Percentiles rank a stretch among this genome's conserved stretches.
These are phyloP conservation scores for Ogataea siamensis DNA, from an alignment of 805 yeast genomes.

Conservation along the genomic window DNA sequence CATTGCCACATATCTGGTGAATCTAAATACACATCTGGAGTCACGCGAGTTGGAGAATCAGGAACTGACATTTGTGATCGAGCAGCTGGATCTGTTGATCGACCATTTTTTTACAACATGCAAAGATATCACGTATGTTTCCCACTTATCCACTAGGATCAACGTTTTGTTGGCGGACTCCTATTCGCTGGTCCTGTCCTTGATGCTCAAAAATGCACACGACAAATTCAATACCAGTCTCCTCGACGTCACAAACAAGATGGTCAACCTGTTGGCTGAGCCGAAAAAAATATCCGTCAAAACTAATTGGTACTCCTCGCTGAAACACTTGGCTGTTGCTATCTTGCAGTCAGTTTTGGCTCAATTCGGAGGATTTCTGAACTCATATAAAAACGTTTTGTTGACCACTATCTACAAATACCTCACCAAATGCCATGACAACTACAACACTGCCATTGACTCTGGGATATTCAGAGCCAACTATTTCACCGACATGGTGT, in stretches of 20 bases:
- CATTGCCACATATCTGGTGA: conserved; percentile 20
- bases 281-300: conserved; percentile 32
- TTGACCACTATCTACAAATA: conserved; percentile 33
- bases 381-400: conserved; percentile 29
- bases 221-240: conserved; percentile 33
- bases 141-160: conserved; percentile 26
- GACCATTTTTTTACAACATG: conserved; percentile 22
- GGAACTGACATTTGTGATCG: conserved; percentile 21
- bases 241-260: conserved; percentile 29
- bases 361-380: conserved; percentile 36
- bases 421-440: conserved; percentile 33
- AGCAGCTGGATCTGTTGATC: conserved; percentile 26
- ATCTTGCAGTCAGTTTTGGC: conserved; percentile 31
- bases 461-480: conserved; percentile 31
- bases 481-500: conserved; percentile 32
- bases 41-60: conserved; percentile 15
- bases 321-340: conserved; percentile 32
- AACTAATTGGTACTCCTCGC: conserved; percentile 32
- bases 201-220: conserved; percentile 32
- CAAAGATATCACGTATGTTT: conserved; percentile 22
- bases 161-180: conserved; percentile 27
- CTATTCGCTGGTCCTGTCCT: conserved; percentile 22
- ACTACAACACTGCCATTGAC: conserved; percentile 34
- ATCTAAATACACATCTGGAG: conserved; percentile 15
- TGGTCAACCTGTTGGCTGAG: conserved; percentile 22